These are phyloP conservation scores for Clitopilus hobsonii DNA, from an alignment of 768 basidiomycete species.

Conservation along the genomic window DNA sequence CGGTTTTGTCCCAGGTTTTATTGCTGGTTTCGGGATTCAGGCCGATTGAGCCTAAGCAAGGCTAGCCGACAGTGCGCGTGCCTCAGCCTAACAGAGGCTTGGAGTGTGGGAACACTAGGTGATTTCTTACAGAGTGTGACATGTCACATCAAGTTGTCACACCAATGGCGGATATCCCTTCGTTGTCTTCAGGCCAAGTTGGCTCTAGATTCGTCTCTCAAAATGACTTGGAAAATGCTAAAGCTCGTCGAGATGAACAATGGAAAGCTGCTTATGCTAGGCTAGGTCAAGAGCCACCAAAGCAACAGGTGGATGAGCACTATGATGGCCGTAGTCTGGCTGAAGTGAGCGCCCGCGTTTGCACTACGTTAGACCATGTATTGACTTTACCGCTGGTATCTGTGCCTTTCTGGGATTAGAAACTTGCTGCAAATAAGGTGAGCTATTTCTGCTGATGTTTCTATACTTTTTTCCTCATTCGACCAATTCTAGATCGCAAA, in stretches of 20 bases:
- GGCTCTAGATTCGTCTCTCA: slow-evolving; percentile 84
- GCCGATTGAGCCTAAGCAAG: no score
- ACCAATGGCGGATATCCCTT: slow-evolving; percentile 71
- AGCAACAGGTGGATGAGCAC: slow-evolving; percentile 66
- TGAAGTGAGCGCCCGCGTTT: slow-evolving; percentile 56
- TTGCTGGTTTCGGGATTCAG: no score
- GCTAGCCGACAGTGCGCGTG: no score
- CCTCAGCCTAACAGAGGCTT: no score
- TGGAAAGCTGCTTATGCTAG: slow-evolving; percentile 90
- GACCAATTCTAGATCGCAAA: slow-evolving; percentile 60
- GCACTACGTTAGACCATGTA: slow-evolving; percentile 22
- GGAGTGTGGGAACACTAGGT: no score
- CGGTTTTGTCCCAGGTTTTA: no score
- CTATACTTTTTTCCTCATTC: slow-evolving; percentile 11
- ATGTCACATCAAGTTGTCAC: slow-evolving; percentile 8
- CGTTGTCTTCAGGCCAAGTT: slow-evolving; percentile 65
- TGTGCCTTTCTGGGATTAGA: slow-evolving; percentile 50
- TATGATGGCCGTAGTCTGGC: slow-evolving; percentile 85
- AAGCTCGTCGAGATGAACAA: slow-evolving; percentile 69
- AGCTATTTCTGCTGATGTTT: slow-evolving; percentile 11
- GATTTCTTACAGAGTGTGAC: not conserved
- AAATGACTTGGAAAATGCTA: slow-evolving; percentile 71
- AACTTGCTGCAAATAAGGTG: slow-evolving; percentile 87
- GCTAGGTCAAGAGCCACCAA: slow-evolving; percentile 84
- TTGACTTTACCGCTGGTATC: slow-evolving; percentile 43